Evolutionary conservation across 352 stramenopile genomes (phyloP), one percentile per base, ranked within the genome.

Genomic region (Phytopythium kandeliae): DNA sequence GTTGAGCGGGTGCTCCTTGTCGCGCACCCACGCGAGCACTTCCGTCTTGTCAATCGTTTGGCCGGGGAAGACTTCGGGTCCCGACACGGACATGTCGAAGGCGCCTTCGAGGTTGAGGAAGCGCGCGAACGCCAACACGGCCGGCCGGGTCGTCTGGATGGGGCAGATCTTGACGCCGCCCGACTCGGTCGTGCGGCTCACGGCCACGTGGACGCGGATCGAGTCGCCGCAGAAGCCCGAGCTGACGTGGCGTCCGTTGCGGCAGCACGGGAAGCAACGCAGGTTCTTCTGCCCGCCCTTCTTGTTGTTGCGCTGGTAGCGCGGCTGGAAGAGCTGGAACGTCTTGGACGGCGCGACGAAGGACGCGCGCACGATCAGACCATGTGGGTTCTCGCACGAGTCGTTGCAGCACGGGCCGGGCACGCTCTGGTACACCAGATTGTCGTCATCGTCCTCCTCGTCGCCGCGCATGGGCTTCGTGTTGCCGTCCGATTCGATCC

Each of bases 261-360:
- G 79, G 55, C 84, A 94, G 56, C 66, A 90, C 15, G 86, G 86
- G 47, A 96, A 96, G 52, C 86, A 95, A 8, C 86, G 82, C 28
- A 96, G 55, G 42, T 96, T 96, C 58, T 95, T 96, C 51, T 95
- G 85, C 2, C 84, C 84, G 35, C 85, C 83, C 48, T 93, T 92
- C 60, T 96, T 96, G 58, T 95, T 96, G 70, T 96, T 96, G 16
- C 84, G 80, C 54, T 95, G 86, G 63, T 96, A 96, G 3, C 77
- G 69, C 11, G 69, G 56, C 54, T 85, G 70, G 50, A 96, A 95
- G 33, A 92, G 71, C 58, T 86, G 72, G 42, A 89, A 89, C 48
- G 78, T 61, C 65, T 90, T 90, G 12, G 79, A 81, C 1, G 81
- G 78, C 21, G 72, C 74, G n/a, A 92, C 74, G 35, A 92, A 92